A percentile compares a stretch with the other conserved stretches of the same genome.
Conservation (phyloP, 805 yeast species). For the Schwanniomyces polymorphus region DNA sequence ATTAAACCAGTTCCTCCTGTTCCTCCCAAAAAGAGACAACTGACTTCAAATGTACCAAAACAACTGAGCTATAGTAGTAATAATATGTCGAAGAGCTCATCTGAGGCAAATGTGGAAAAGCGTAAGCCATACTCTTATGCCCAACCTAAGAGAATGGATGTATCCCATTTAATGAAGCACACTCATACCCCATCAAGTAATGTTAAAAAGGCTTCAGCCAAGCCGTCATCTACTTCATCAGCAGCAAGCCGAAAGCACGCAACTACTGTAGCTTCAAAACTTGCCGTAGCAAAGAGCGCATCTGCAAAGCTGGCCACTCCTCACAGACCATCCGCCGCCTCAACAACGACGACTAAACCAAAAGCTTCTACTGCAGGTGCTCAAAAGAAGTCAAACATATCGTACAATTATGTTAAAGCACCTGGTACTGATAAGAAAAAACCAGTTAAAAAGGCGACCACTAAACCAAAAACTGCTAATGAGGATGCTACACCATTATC, state of each 20-base stretch:
- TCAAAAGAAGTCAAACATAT: slow-evolving; percentile 26
- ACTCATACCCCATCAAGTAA: background rate
- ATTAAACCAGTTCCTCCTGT: slow-evolving; percentile 10
- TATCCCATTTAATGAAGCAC: slow-evolving; percentile 30
- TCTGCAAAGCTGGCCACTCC: slow-evolving; percentile 1
- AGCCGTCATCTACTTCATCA: slow-evolving; percentile 1
- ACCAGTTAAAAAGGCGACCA: slow-evolving; percentile 6
- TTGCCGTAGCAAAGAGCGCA: background rate
- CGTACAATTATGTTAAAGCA: slow-evolving; percentile 28
- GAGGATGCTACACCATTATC: slow-evolving; percentile 5
- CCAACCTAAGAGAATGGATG: slow-evolving; percentile 40
- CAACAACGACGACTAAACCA: slow-evolving; percentile 4
- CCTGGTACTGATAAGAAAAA: slow-evolving; percentile 11
- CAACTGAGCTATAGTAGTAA: slow-evolving; percentile 11
- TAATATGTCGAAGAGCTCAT: slow-evolving; percentile 18
- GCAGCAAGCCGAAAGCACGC: background rate
- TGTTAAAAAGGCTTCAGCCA: slow-evolving; percentile 1
- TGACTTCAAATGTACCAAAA: slow-evolving; percentile 12
- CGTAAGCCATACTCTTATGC: slow-evolving; percentile 29
- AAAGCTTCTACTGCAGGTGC: slow-evolving; percentile 3
- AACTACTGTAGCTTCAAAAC: background rate
- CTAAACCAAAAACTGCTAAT: slow-evolving; percentile 4
- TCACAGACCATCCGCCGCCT: background rate
- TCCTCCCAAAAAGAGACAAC: slow-evolving; percentile 6
- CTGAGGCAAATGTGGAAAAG: slow-evolving; percentile 17